Evolutionary conservation across 2,329 filamentous ascomycete genomes (phyloP).

Genomic region (Rosellinia necatrix): DNA sequence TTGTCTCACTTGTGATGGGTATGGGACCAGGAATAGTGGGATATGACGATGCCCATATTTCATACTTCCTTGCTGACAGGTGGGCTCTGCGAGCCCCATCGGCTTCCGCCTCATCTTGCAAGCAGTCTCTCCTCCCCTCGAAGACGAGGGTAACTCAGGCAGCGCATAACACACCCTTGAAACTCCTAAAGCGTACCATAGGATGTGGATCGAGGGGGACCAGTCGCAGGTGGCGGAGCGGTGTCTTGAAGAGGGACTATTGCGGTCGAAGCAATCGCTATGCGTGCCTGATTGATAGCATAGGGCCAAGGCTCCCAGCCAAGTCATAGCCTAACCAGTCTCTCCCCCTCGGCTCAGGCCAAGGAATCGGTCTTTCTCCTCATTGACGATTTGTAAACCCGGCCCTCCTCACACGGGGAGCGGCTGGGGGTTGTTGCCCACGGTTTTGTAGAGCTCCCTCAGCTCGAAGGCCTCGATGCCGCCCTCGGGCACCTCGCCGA

Average conservation of each 20-base stretch:
- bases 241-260: background rate
- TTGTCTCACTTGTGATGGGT: too few species aligned
- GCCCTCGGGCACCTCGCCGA: slow-evolving; percentile 80
- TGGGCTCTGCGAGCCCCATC: too few species aligned
- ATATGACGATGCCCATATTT: too few species aligned
- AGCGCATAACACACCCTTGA: too few species aligned
- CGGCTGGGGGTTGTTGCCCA: slow-evolving; percentile 60
- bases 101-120: too few species aligned
- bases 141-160: too few species aligned
- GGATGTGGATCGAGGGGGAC: too few species aligned
- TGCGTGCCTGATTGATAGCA: background rate
- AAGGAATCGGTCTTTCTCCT: background rate
- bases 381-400: too few species aligned
- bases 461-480: slow-evolving; percentile 67
- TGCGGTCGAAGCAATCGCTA: background rate
- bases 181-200: background rate
- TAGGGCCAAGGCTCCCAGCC: background rate
- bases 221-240: background rate
- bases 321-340: background rate
- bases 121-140: too few species aligned
- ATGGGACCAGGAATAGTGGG: too few species aligned
- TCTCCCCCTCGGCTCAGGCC: background rate
- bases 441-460: slow-evolving; percentile 66
- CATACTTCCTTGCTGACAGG: too few species aligned
- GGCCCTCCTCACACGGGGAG: slow-evolving; percentile 44